Conservation (phyloP, 345 rosid genomes). For the Acer saccharum region DNA sequence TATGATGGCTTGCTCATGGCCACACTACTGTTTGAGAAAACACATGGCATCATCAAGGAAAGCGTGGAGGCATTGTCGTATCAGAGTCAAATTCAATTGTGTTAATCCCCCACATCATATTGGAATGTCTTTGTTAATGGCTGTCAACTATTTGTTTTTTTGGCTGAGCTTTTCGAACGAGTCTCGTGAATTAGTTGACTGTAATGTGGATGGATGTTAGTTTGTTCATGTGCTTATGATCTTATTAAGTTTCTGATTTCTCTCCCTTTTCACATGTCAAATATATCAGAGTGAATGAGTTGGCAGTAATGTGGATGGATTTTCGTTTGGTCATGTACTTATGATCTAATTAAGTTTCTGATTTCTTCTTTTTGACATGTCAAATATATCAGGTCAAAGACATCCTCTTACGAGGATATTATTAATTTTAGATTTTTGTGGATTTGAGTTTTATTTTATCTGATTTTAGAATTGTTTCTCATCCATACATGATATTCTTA, state of each 20-base stretch:
- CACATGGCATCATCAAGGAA: conserved; percentile 9
- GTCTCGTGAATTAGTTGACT: conserved; percentile 14
- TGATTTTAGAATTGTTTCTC: neutral
- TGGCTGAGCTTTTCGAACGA: neutral
- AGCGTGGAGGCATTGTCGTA: conserved; percentile 3
- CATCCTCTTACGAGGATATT: neutral
- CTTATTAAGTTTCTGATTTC: conserved; percentile 11
- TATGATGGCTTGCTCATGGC: neutral
- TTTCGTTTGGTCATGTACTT: conserved; percentile 3
- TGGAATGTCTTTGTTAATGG: conserved; percentile 22
- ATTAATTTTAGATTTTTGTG: conserved; percentile 3
- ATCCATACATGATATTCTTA: neutral
- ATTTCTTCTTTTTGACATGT: conserved; percentile 8
- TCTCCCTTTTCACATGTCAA: conserved; percentile 10
- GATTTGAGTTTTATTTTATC: neutral
- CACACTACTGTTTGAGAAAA: conserved; percentile 7
- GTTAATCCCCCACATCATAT: conserved; percentile 9
- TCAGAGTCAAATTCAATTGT: conserved; percentile 22
- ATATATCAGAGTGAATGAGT: conserved; percentile 8
- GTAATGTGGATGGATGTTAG: conserved; percentile 15
- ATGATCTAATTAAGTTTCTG: conserved; percentile 13
- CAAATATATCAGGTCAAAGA: conserved; percentile 10
- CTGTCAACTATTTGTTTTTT: conserved; percentile 23
- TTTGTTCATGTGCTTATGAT: conserved; percentile 2
- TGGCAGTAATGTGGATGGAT: conserved; percentile 14